Base-by-base conservation (phyloP, 176 grass and related monocot species). In the Avena sativa region DNA sequence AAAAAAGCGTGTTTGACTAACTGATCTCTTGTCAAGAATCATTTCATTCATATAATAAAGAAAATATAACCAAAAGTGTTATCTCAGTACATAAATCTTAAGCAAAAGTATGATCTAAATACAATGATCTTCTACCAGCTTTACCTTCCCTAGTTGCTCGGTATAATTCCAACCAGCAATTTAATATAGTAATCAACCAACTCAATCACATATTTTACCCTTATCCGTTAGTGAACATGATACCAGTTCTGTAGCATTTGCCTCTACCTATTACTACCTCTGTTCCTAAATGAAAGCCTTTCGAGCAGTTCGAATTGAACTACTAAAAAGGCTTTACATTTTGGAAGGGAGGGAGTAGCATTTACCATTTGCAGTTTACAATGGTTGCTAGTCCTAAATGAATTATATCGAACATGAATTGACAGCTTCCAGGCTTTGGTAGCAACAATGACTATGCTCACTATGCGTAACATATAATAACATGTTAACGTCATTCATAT, bases 401-500 rank as follows among this genome's bases (percentile, higher is more conserved):
- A 23, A 84, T 30, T 32, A 82, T 73, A 82, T 73, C 67, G 12
- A 80, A 73, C 66, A 69, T 38, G 15, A 65, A 17, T 32, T 70
- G 12, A 55, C 3, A 1, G 60, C 36, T 68, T 51, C 46, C 81
- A 80, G 32, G 26, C 66, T 74, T 73, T 72, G 66, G 20, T 16
- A 65, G 78, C 10, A 85, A 74, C 66, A 8, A 58, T 20, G 5
- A 1, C 64, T 77, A 81, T 43, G 7, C 10, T 44, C 17, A 82
- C 34, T 38, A 77, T 43, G 3, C 77, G 10, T 40, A 17, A 4
- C 40, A 1, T 43, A 43, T 43, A 25, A 47, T 36, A n/a, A 23
- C 28, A 73, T 38, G 57, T 79, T 80, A 74, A 79, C 47, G 74
- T 76, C 71, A 47, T 55, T 16, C 8, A 17, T 19, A 32, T 76